Evolutionary conservation across 306 rosid genomes (phyloP).

Genomic region (Cucumis hystrix): DNA sequence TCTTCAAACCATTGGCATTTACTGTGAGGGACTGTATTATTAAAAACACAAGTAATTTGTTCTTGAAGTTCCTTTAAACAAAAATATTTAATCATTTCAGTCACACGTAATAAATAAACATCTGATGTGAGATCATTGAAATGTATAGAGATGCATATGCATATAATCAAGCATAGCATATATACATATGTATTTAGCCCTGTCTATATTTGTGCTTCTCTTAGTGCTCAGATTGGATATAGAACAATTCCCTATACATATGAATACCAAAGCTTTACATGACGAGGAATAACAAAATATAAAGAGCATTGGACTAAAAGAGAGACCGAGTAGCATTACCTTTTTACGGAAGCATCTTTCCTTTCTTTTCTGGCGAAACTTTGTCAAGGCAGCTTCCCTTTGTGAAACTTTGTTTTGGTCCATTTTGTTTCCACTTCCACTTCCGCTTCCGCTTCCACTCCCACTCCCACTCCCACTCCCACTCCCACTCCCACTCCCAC

Average conservation of each 20-base stretch:
- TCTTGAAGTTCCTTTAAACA: neutral
- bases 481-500: slow-evolving; percentile 42
- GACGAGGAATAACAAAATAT: neutral
- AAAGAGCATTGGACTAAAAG: neutral
- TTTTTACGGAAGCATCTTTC: slow-evolving; percentile 65
- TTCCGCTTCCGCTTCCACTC: slow-evolving; percentile 45
- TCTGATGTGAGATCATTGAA: neutral
- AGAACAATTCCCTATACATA: neutral
- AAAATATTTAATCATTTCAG: neutral
- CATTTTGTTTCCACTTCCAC: slow-evolving; percentile 24
- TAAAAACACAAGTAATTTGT: neutral
- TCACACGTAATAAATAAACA: neutral
- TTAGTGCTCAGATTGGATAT: neutral
- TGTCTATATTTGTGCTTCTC: neutral
- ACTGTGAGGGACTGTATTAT: neutral
- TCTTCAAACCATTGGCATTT: neutral
- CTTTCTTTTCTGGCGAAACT: slow-evolving; percentile 62
- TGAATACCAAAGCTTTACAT: neutral
- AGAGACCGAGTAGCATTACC: slow-evolving; percentile 25
- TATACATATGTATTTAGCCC: neutral
- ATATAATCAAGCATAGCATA: neutral
- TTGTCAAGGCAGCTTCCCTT: slow-evolving; percentile 69
- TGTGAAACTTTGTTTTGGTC: slow-evolving; percentile 41
- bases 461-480: slow-evolving; percentile 40
- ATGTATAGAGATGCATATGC: neutral